Base-by-base conservation (phyloP, 768 basidiomycete species). In the Steccherinum ochraceum region DNA sequence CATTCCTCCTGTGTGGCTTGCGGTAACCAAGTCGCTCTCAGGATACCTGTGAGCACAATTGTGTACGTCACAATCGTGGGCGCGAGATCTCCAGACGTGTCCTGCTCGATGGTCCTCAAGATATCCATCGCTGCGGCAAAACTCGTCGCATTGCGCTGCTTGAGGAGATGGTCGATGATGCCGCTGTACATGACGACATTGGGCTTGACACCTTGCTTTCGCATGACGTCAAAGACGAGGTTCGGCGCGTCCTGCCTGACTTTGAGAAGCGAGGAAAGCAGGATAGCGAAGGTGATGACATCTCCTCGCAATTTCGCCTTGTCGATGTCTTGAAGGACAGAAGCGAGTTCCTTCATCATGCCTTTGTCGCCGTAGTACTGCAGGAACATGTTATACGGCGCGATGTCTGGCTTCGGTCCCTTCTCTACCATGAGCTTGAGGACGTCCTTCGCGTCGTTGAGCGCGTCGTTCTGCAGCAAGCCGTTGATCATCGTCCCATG, bases 51-150 rank as follows among this genome's bases (percentile, higher is more conserved):
- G 45, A 96, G 72, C 45, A 96, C 72, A 1, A 82, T 73, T 0
- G 92, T 93, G 67, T 93, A 98, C 24, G 90, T 93, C 54, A 92
- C 76, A 52, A 81, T 80, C 61, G 86, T 94, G 1, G 90, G 86
- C 43, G 64, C 64, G 21, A 72, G 64, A 3, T 69, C 63, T 3
- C 69, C 65, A 20, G 60, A 56, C 10, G 53, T 55, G 48, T 76
- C 68, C 48, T 71, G 66, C 64, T 92, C 93, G 89, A 97, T 93
- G 60, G 74, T 76, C 49, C 73, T 67, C 50, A 96, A 69, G 48
- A 97, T 65, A n/a, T 78, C 72, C 58, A 93, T 69, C 1, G 84
- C 89, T 2, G 79, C 77, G 3, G 66, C 67, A 24, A 96, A 64
- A 47, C 79, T 75, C 24, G 71, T 65, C 46, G 75, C 72, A 39